A percentile compares a stretch with the other conserved stretches of the same genome.
Conservation (phyloP, 2,329 filamentous ascomycete genomes). For the Aspergillus calidoustus region DNA sequence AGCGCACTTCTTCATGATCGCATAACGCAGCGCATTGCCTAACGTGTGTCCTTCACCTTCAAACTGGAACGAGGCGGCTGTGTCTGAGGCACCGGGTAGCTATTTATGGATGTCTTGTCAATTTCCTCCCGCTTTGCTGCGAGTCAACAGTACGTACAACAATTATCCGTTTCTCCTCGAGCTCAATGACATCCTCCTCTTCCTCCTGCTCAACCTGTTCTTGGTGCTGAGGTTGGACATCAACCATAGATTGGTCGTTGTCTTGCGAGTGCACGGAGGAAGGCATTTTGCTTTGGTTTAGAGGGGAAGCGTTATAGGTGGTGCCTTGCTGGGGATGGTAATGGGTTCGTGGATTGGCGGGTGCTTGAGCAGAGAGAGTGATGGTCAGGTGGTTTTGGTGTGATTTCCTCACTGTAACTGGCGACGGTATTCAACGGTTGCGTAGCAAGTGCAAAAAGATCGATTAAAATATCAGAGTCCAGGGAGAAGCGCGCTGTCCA, state of each 20-base stretch:
- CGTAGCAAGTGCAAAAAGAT: neutral
- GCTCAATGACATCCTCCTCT: constrained; percentile 40
- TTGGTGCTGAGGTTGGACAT: constrained; percentile 38
- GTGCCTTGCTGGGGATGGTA: neutral
- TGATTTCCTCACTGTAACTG: neutral
- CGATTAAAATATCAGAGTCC: neutral
- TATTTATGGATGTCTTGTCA: constrained; percentile 43
- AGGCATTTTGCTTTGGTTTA: constrained; percentile 36
- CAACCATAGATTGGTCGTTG: constrained; percentile 48
- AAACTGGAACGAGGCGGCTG: constrained; percentile 93
- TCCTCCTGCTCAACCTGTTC: constrained; percentile 51
- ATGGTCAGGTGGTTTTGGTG: neutral
- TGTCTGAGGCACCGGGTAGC: constrained; percentile 82
- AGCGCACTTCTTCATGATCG: constrained; percentile 97
- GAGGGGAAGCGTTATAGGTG: neutral
- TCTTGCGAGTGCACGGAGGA: constrained; percentile 45
- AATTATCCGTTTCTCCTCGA: constrained; percentile 60
- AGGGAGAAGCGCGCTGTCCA: neutral
- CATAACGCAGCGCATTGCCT: constrained; percentile 89
- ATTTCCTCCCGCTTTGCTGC: neutral
- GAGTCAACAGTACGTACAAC: constrained; percentile 54
- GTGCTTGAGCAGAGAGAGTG: neutral
- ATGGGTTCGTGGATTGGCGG: neutral
- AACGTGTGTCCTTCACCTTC: constrained; percentile 92
- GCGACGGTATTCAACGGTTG: neutral